A percentile compares a stretch with the other conserved stretches of the same genome.
Evolutionary conservation across 1,284 basidiomycete species (phyloP).

Genomic region (Earliella scabrosa): DNA sequence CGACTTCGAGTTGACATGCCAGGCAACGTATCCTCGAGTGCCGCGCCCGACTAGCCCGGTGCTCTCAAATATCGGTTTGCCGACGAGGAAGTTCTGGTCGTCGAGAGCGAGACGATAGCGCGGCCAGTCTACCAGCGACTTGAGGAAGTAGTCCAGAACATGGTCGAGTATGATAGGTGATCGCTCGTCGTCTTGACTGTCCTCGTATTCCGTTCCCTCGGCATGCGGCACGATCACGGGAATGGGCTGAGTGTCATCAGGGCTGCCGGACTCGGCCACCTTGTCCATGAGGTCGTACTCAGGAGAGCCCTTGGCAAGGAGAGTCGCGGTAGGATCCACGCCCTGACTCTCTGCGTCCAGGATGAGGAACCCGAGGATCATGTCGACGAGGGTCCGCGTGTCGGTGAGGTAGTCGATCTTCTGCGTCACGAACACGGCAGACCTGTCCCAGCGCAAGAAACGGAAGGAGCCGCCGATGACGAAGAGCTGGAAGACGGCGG

Average conservation of each 20-base stretch:
- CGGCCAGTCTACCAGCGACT: not conserved
- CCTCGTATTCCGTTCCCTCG: not conserved
- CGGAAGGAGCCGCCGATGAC: constrained; percentile 11
- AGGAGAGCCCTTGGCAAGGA: too few relatives aligned
- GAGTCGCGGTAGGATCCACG: too few relatives aligned
- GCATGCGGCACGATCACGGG: not conserved
- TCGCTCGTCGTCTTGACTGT: not conserved
- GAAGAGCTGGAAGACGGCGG: constrained; percentile 9
- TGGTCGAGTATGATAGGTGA: not conserved
- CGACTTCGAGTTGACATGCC: not conserved
- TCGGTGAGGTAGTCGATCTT: constrained; percentile 3
- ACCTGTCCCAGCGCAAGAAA: constrained; percentile 16
- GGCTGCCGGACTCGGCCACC: too few relatives aligned
- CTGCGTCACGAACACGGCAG: constrained; percentile 10
- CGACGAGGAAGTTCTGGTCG: not conserved
- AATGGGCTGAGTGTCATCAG: too few relatives aligned
- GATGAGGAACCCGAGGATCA: too few relatives aligned
- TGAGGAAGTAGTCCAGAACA: not conserved
- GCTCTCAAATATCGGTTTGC: not conserved
- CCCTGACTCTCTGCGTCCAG: too few relatives aligned
- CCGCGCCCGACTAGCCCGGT: not conserved
- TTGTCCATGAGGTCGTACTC: not conserved
- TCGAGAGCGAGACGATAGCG: not conserved
- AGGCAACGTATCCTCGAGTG: not conserved
- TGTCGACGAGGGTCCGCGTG: too few relatives aligned